Percentiles rank a stretch among this genome's conserved stretches.
These are phyloP conservation scores for Yamadazyma atmosphaerica DNA, from an alignment of 1,139 yeast genomes.

Conservation along the genomic window DNA sequence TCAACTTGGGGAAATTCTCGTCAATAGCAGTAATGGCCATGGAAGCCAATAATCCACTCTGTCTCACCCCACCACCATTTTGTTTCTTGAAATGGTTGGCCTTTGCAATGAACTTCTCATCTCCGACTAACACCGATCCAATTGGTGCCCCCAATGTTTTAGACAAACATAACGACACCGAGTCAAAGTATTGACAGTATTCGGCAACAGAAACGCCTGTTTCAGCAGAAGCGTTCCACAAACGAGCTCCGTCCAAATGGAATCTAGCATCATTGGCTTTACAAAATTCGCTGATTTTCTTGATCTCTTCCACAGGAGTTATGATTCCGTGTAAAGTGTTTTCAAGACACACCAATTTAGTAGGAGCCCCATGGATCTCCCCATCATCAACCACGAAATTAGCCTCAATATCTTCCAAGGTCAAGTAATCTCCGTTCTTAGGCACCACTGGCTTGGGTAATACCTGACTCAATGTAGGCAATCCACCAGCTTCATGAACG, in stretches of 20 bases:
- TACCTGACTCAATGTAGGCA: slow-evolving; percentile 87
- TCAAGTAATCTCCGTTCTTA: slow-evolving; percentile 68
- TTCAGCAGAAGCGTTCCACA: slow-evolving; percentile 47
- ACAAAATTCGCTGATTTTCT: slow-evolving; percentile 38
- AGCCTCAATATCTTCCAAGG: slow-evolving; percentile 64
- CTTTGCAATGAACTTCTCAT: slow-evolving; percentile 31
- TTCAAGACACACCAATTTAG: slow-evolving; percentile 46
- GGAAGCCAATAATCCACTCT: slow-evolving; percentile 41
- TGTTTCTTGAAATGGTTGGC: slow-evolving; percentile 51
- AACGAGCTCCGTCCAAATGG: slow-evolving; percentile 49
- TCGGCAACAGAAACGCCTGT: slow-evolving; percentile 40
- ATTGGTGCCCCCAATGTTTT: slow-evolving; percentile 50
- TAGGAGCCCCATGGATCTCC: slow-evolving; percentile 50
- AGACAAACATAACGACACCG: slow-evolving; percentile 47
- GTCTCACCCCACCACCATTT: slow-evolving; percentile 50
- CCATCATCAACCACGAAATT: slow-evolving; percentile 63
- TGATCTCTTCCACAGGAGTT: slow-evolving; percentile 43
- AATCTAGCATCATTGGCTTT: slow-evolving; percentile 32
- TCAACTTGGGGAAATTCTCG: slow-evolving; percentile 64
- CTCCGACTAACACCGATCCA: slow-evolving; percentile 44
- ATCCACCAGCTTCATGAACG: slow-evolving; percentile 85
- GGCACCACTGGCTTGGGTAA: slow-evolving; percentile 88
- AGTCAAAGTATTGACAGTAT: slow-evolving; percentile 42
- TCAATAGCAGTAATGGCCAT: slow-evolving; percentile 72
- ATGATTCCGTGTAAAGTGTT: slow-evolving; percentile 49